Conservation (phyloP, 2,329 filamentous ascomycete species). For the Paradendryphiella salina region DNA sequence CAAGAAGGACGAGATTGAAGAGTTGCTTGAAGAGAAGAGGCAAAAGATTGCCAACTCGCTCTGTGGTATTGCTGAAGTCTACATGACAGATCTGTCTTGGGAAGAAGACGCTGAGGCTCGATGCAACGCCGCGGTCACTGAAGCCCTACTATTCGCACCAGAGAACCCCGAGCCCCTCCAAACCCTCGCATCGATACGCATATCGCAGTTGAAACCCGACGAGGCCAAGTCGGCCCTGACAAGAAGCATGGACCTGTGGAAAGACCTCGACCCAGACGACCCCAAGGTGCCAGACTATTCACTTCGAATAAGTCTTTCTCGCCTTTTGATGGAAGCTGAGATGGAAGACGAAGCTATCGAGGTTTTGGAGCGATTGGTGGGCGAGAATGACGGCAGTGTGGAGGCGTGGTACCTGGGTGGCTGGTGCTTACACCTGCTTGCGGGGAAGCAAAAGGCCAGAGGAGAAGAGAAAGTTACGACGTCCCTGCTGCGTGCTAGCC, state of each 20-base stretch:
- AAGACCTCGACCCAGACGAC: slow-evolving; percentile 72
- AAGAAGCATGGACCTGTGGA: slow-evolving; percentile 82
- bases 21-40: slow-evolving; percentile 67
- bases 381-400: slow-evolving; percentile 90
- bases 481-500: slow-evolving; percentile 70
- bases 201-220: slow-evolving; percentile 78
- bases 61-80: slow-evolving; percentile 92
- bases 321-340: slow-evolving; percentile 86
- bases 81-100: slow-evolving; percentile 96
- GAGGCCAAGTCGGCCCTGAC: slow-evolving; percentile 80
- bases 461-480: slow-evolving; percentile 58
- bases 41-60: slow-evolving; percentile 85
- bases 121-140: slow-evolving; percentile 86
- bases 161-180: slow-evolving; percentile 87
- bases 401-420: slow-evolving; percentile 97
- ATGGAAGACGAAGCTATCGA: slow-evolving; percentile 83
- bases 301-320: slow-evolving; percentile 77
- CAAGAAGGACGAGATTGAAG: slow-evolving; percentile 41
- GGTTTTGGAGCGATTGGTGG: slow-evolving; percentile 79
- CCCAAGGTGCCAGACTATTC: slow-evolving; percentile 80
- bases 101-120: slow-evolving; percentile 85
- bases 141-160: slow-evolving; percentile 84
- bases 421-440: slow-evolving; percentile 83
- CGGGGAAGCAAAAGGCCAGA: slow-evolving; percentile 65
- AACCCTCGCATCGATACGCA: slow-evolving; percentile 88